Conservation (phyloP, 495 filamentous ascomycete species). For the Parachaetomium inaequale region DNA sequence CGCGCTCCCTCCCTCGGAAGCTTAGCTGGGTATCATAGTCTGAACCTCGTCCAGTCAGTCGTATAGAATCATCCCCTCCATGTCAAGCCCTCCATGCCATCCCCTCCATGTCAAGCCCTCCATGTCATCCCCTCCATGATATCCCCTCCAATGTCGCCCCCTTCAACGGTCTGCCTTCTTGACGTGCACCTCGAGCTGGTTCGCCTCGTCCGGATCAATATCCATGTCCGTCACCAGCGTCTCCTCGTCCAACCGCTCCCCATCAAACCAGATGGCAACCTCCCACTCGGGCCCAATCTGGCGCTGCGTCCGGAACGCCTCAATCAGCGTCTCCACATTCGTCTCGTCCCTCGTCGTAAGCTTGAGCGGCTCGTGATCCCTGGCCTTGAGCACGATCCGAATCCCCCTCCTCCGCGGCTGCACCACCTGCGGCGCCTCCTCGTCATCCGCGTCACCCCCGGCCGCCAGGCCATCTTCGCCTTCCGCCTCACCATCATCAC, state of each 20-base stretch:
- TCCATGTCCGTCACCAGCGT: slow-evolving; percentile 65
- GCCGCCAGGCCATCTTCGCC: neutral
- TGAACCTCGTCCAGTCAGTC: neutral
- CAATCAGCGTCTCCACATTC: slow-evolving; percentile 35
- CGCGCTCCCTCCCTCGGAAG: neutral
- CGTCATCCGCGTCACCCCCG: neutral
- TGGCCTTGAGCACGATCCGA: slow-evolving; percentile 52
- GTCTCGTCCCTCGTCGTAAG: slow-evolving; percentile 38
- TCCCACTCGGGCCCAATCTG: slow-evolving; percentile 41
- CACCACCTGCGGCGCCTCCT: slow-evolving; percentile 10
- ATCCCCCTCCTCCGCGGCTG: slow-evolving; percentile 48
- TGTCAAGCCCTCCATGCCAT: neutral
- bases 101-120: neutral
- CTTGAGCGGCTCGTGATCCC: slow-evolving; percentile 38
- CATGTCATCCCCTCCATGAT: neutral
- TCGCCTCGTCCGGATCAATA: slow-evolving; percentile 62
- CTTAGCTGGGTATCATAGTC: slow-evolving; percentile 21
- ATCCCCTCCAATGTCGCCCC: neutral
- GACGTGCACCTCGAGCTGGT: slow-evolving; percentile 72
- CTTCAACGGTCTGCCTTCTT: slow-evolving; percentile 33
- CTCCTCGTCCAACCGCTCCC: slow-evolving; percentile 63
- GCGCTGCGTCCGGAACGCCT: slow-evolving; percentile 37
- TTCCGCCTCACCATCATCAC: slow-evolving; percentile 10
- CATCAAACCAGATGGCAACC: slow-evolving; percentile 73
- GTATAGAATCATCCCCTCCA: neutral